Evolutionary conservation across 352 stramenopile species (phyloP).

Genomic region (Phytophthora ohioensis): DNA sequence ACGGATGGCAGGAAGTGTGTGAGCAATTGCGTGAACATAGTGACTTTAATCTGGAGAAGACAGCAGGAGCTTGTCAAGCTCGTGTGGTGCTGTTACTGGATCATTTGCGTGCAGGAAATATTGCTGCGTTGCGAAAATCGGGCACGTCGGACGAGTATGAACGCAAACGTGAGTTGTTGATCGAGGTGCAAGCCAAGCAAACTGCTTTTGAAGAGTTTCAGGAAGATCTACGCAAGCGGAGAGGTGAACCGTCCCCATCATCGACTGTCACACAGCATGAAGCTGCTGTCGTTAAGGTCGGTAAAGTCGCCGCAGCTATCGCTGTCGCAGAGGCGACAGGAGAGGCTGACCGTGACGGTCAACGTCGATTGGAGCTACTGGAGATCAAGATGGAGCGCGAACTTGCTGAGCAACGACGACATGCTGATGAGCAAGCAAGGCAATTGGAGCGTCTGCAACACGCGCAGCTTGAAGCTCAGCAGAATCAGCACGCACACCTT

Average conservation of each 20-base stretch:
- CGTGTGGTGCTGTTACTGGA: slow-evolving; percentile 39
- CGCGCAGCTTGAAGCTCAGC: slow-evolving; percentile 37
- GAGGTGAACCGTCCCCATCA: slow-evolving; percentile 7
- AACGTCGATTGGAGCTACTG: slow-evolving; percentile 42
- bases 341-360: slow-evolving; percentile 21
- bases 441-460: slow-evolving; percentile 37
- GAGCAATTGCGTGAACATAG: slow-evolving; percentile 20
- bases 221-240: slow-evolving; percentile 22
- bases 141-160: slow-evolving; percentile 39
- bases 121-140: slow-evolving; percentile 40
- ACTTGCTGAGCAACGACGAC: slow-evolving; percentile 38
- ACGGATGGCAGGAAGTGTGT: slow-evolving; percentile 48
- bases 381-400: slow-evolving; percentile 47
- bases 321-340: slow-evolving; percentile 28
- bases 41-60: slow-evolving; percentile 43
- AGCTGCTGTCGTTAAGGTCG: slow-evolving; percentile 36
- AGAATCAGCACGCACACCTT: slow-evolving; percentile 42
- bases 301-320: slow-evolving; percentile 33
- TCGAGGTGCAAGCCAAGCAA: slow-evolving; percentile 32
- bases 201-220: slow-evolving; percentile 30
- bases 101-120: slow-evolving; percentile 42
- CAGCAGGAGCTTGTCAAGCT: slow-evolving; percentile 46
- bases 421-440: slow-evolving; percentile 42
- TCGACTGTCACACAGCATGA: slow-evolving; percentile 31
- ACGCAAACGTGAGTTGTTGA: slow-evolving; percentile 37